Evolutionary conservation across 768 basidiomycete genomes (phyloP), one percentile per base, ranked within the genome.

Genomic region (Amanita muscaria): DNA sequence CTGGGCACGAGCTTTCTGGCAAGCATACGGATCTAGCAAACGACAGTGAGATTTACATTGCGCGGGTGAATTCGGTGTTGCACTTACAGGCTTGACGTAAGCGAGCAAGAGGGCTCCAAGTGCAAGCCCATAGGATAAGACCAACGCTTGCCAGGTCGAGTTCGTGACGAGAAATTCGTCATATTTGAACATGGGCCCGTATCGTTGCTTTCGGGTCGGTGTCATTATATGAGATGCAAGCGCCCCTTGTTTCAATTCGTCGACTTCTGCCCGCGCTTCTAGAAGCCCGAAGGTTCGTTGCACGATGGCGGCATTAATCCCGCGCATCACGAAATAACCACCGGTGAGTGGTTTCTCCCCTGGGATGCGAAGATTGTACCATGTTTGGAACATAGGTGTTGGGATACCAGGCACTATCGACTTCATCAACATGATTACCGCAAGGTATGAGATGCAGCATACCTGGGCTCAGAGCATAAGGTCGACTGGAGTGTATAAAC

Each of bases 161-260:
- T 62, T 56, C 39, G 64, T 67, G 3, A 61, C 64, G 51, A 74
- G 16, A 46, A 84, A 83, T 59, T 93, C 90, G 40, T 80, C 77
- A 58, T 92, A 94, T 35, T 65, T 65, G 68, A 96, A 90, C 2
- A 72, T 55, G 0, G 77, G 66, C 4, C 88, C 92, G 54, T 93
- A 92, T 36, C 59, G 56, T 32, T 50, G 51, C 34, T 54, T 56
- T 44, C 60, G 51, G 11, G 57, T 48, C 9, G 43, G 35, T 22
- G 11, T 40, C 23, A 30, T 24, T 15, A 7, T 39, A 6, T 34
- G 19, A 9, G 3, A 15, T 30, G 16, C n/a, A n/a, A n/a, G n/a
- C 14, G 10, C 5, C 19, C 35, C 60, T 60, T 51, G 25, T 29
- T 47, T 14, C 42, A 58, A 59, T 50, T 21, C 43, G 40, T 9